Percentiles rank a stretch among this genome's conserved stretches.
Conservation (phyloP, 2,329 filamentous ascomycete species). For the Ceratocystis huliohia region DNA sequence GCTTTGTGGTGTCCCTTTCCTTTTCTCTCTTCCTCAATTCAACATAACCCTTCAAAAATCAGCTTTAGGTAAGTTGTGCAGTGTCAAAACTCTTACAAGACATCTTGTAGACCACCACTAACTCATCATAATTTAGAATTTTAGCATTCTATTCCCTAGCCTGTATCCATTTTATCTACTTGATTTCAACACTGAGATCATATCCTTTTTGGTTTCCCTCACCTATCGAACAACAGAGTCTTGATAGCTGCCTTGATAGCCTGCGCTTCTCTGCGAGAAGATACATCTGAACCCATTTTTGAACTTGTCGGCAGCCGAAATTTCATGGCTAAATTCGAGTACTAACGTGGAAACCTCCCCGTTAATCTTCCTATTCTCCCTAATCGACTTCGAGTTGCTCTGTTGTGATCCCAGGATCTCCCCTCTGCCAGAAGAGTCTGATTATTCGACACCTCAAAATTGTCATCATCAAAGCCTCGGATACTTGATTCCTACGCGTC, state of each 20-base stretch:
- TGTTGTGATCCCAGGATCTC: not conserved
- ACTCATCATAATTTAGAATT: constrained; percentile 5
- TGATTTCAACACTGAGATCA: not conserved
- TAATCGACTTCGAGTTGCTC: not conserved
- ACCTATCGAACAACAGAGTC: not conserved
- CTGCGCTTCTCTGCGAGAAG: constrained; percentile 18
- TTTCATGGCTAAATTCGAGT: constrained; percentile 13
- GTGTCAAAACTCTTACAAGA: not conserved
- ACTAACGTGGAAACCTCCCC: constrained; percentile 10
- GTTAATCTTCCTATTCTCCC: not conserved
- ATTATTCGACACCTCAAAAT: not conserved
- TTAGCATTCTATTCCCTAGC: constrained; percentile 16
- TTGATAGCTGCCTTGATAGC: not conserved
- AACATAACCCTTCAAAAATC: not conserved
- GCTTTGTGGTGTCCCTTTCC: not conserved
- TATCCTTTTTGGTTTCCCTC: not conserved
- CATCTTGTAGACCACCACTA: not conserved
- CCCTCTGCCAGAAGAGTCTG: not conserved
- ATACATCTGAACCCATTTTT: not conserved
- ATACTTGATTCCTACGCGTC: not conserved
- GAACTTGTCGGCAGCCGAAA: not conserved
- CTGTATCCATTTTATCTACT: not conserved
- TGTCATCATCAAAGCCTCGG: not conserved
- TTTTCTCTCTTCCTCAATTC: not conserved
- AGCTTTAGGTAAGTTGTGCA: constrained; percentile 2